A percentile compares a stretch with the other conserved stretches of the same genome.
These are phyloP conservation scores for Gossypium mustelinum DNA, from an alignment of 345 rosid genomes.

Conservation along the genomic window DNA sequence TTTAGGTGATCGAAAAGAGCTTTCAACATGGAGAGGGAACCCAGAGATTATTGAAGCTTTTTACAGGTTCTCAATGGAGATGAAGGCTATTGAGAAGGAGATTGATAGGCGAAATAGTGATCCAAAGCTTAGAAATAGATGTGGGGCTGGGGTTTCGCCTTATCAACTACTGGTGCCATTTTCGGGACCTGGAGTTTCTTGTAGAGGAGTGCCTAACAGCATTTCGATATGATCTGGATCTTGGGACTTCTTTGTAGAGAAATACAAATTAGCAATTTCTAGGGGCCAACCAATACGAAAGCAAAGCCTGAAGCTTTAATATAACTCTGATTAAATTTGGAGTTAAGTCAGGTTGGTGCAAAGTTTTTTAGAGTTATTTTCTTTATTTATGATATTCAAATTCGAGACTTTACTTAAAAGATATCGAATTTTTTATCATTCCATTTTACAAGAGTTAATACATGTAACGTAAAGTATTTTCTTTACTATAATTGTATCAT, in stretches of 20 bases:
- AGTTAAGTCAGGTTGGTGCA: no score
- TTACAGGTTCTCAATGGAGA: constrained; percentile 36
- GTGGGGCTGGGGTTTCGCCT: constrained; percentile 11
- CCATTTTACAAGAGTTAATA: no score
- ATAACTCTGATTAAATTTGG: no score
- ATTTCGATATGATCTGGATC: constrained; percentile 32
- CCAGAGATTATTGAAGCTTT: constrained; percentile 8
- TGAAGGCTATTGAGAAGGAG: constrained; percentile 55
- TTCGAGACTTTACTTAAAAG: no score
- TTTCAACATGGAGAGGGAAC: constrained; percentile 5
- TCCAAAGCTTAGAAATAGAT: constrained; percentile 49
- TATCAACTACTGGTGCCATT: constrained; percentile 68
- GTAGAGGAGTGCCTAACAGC: constrained; percentile 94
- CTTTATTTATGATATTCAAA: no score
- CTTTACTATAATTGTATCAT: no score
- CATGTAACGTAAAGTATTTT: no score
- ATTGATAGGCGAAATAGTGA: constrained; percentile 65
- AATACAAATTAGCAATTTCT: background rate
- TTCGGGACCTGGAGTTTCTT: constrained; percentile 86
- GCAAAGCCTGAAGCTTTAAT: background rate
- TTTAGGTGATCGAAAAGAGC: constrained; percentile 9
- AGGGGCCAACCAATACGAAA: background rate
- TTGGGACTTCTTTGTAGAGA: background rate
- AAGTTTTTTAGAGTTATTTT: no score
- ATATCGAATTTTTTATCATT: no score